Evolutionary conservation across 208 protist species (phyloP), one percentile per base, ranked within the genome.

Genomic region (Trypanosoma melophagium): DNA sequence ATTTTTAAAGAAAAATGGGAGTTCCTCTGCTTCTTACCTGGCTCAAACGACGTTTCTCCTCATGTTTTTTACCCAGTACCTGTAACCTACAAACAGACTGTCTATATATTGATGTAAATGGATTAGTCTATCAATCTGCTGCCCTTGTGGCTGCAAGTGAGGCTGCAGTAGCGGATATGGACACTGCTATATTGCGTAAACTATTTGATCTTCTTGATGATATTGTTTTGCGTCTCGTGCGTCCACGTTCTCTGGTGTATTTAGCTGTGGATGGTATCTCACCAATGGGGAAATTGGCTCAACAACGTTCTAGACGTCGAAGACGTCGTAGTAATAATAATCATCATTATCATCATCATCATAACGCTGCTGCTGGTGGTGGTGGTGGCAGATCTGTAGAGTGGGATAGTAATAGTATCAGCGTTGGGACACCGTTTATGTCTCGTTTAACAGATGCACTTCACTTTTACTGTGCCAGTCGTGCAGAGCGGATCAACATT

Each of bases 281-380:
- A 10, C 98, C 98, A 12, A 85, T 98, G 19, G 98, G 98, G 8
- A 99, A 99, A 71, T 97, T 99, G 78, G 98, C 99, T 60, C 98
- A 99, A 83, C 99, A 99, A 83, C 90, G 99, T n/a, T 71, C 86
- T 12, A 76, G 98, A 28, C 89, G 99, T 41, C 99, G 98, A 31
- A 82, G 90, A 3, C 44, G 60, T 9, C 76, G 72, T 14, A 68
- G 7, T 35, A 24, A 52, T 60, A 41, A 49, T 89, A 3, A 87
- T 79, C 12, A 60, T 79, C 52, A 87, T 92, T 31, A 51, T 35
- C 1, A 35, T 35, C 1, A 35, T 35, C 5, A 35, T 35, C 5
- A 35, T 35, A 35, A 35, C 28, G 5, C 1, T 35, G 5, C 1
- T 35, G 5, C 1, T 35, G 5, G 5, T 5, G 28, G 5, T 5